These are phyloP conservation scores for Globisporangium middletonii DNA, from an alignment of 352 stramenopile species.

Conservation along the genomic window DNA sequence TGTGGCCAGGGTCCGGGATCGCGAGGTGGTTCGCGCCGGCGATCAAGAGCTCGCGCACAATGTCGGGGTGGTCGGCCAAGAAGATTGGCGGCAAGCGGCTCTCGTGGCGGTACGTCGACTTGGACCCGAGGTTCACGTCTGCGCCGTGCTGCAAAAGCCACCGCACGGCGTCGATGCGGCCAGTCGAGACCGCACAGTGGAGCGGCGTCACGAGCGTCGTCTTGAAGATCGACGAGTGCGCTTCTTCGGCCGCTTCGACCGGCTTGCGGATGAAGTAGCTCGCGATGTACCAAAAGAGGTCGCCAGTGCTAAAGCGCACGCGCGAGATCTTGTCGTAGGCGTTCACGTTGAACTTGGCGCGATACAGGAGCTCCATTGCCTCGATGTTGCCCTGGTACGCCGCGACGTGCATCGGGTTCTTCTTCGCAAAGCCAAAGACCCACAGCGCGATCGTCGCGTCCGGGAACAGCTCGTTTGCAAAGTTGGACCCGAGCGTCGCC, in stretches of 20 bases:
- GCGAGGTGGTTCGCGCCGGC: constrained; percentile 64
- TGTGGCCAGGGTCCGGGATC: constrained; percentile 51
- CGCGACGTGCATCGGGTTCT: constrained; percentile 78
- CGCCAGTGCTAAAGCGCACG: constrained; percentile 72
- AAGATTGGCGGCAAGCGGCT: constrained; percentile 59
- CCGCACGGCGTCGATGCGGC: constrained; percentile 43
- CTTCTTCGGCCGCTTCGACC: constrained; percentile 33
- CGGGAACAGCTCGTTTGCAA: constrained; percentile 55
- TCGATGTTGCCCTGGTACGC: constrained; percentile 59
- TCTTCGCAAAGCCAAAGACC: constrained; percentile 62
- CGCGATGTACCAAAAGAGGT: constrained; percentile 73
- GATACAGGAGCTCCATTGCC: constrained; percentile 45
- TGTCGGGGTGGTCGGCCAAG: constrained; percentile 60
- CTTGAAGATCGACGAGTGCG: constrained; percentile 53
- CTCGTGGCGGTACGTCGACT: constrained; percentile 59
- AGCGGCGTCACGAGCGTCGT: constrained; percentile 66
- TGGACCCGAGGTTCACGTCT: constrained; percentile 51
- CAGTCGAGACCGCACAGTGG: constrained; percentile 64
- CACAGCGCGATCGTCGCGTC: constrained; percentile 41
- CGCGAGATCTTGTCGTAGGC: constrained; percentile 69
- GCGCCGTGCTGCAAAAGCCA: constrained; percentile 52
- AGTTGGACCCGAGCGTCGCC: constrained; percentile 29
- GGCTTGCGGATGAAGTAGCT: constrained; percentile 58
- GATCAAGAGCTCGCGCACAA: constrained; percentile 46
- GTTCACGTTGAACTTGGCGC: constrained; percentile 54